Base-by-base conservation (phyloP, 352 stramenopile genomes). In the Phytophthora ohioensis region DNA sequence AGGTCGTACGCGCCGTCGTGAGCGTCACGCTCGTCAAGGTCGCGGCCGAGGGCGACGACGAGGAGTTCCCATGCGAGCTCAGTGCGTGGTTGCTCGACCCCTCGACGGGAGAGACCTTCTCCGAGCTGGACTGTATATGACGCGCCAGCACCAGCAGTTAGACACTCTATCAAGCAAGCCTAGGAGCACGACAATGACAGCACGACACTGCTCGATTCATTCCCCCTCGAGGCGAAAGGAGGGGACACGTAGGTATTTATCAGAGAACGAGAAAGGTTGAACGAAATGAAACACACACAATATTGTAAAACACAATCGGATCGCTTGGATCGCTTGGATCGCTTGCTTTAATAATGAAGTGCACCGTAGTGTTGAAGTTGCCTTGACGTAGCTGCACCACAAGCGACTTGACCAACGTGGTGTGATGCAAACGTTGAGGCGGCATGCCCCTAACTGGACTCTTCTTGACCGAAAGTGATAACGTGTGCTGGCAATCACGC, bases 31-130 rank as follows among this genome's bases (percentile, higher is more conserved):
- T 92, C 11, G 81, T 90, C 49, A 78, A 81, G 36, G 80, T 83
- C 13, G 76, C 75, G 30, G 65, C 78, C 31, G 69, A 85, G 58
- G 79, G 78, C 54, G 67, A 83, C 43, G 68, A 78, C 15, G 70
- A 79, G 38, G 75, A 90, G 60, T 91, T 90, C 54, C 79, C 82
- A 54, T 91, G 85, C 69, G 75, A 92, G 57, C 75, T 92, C 34
- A 89, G 71, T 34, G 85, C 85, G 9, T 80, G 71, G 70, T 69
- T 84, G 76, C 61, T 84, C 3, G 76, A 84, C 55, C 69, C 76
- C 12, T 55, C 57, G 5, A 71, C 69, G n/a, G 76, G 64, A 42
- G 72, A 80, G 60, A 75, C 69, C 17, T 83, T 83, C 64, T 80
- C 76, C 42, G 76, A 83, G 59, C 49, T 76, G 41, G 76, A 83